Base-by-base conservation (phyloP, 2,329 filamentous ascomycete genomes). In the Pleurostoma richardsiae region DNA sequence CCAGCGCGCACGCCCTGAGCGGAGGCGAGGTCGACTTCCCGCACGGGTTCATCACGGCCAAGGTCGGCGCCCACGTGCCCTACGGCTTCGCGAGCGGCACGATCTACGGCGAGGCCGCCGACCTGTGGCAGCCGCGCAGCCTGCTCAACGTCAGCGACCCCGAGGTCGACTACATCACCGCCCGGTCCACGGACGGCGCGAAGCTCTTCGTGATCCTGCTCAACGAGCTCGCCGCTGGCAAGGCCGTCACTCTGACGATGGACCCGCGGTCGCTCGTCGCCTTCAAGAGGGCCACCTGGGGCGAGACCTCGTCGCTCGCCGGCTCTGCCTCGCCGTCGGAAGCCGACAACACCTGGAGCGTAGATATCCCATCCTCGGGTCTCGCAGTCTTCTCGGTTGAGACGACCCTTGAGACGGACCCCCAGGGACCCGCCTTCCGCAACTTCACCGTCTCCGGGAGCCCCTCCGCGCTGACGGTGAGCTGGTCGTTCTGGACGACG, bases 1-100 rank as follows among this genome's bases (percentile, higher is more conserved):
- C 49, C 8, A 30, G 33, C 19, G 49, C 49, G 5, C 46, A 49
- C n/a, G 10, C 46, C 42, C 36, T 48, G 30, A 39, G 30, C 4
- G 46, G 39, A n/a, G 49, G 49, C 27, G 7, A 40, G 38, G 40
- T 51, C 40, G 5, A 30, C 19, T 51, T 51, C 43, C 30, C 49
- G 10, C 41, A 42, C 40, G 49, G 49, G 42, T 46, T 51, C 19
- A 48, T 51, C 42, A 40, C 49, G n/a, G n/a, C 41, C 40, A 49
- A 49, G 29, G 49, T 51, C 10, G 49, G 49, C 43, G 48, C 46
- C 39, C 49, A 51, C 19, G 49, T 51, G 5, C 49, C 48, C 6
- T 49, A 49, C 39, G 48, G 48, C 30, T 49, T 49, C 4, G 39
- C 11, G 3, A 41, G 26, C 27, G 48, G 48, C 39, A 42, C 38